Evolutionary conservation across 805 yeast genomes (phyloP), one percentile per base, ranked within the genome.

Genomic region (Pichia gijzeniarum): DNA sequence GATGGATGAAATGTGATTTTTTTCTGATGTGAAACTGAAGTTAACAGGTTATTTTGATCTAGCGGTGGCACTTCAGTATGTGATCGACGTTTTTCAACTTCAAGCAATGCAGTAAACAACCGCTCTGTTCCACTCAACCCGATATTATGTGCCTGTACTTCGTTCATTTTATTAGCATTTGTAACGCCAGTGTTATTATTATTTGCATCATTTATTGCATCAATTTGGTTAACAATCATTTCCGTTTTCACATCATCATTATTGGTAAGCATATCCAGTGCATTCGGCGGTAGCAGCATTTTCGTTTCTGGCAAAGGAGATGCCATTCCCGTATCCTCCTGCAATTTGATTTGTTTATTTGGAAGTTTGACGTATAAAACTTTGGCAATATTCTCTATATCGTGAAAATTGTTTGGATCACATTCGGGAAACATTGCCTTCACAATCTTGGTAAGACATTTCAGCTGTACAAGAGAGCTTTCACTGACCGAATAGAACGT

Each of bases 371-470:
- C 44, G 18, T 50, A 53, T 16, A 51, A 32, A 17, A 40, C 37
- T 18, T 41, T 51, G 3, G 65, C 68, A 38, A 62, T 52, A 41
- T 58, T 60, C 17, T 61, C 58, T 28, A 69, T 44, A 20, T 62
- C 66, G 35, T 64, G 62, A 22, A 65, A 58, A 43, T 62, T 66
- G 47, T 63, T 60, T 22, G 62, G 60, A 45, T 68, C 70, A 14
- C 59, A 52, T 31, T 66, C 64, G 0, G 72, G 72, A 45, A 60
- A 64, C 16, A 67, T 52, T 0, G 63, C 64, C 16, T 57, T 55
- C 3, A 68, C 60, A 20, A 68, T 49, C 36, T 53, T 48, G 13
- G 57, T 42, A 8, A 68, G 52, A 27, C 65, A 62, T 47, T 64
- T 65, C 45, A 65, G 61, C 41, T 68, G 71, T 10, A 59, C 51